phyloP scores from a whole-genome alignment of 257 asterid genomes.

The Solanum gracilifrons region DNA sequence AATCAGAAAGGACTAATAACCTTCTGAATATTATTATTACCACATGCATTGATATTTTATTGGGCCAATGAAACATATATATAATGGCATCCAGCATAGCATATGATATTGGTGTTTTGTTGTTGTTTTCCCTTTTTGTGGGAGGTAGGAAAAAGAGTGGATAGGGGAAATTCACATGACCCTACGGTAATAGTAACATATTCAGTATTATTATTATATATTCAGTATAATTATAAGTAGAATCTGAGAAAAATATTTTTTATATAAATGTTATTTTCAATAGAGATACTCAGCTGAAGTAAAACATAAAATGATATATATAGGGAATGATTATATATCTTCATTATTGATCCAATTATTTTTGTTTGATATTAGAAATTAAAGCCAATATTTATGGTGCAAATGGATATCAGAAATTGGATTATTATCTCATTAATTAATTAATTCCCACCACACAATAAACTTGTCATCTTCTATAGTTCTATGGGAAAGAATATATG shows the following conservation, averaged over 20 bases:
- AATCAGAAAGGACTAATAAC: background rate
- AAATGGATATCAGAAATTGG: constrained; percentile 9
- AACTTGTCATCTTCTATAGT: background rate
- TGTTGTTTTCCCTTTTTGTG: background rate
- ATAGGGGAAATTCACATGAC: background rate
- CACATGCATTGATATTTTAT: background rate
- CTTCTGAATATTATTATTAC: background rate
- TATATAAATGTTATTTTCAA: background rate
- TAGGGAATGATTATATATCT: background rate
- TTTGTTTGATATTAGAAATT: background rate
- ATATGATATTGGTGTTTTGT: background rate
- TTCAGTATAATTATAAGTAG: background rate
- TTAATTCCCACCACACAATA: background rate
- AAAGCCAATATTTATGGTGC: constrained; percentile 19
- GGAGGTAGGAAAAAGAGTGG: background rate
- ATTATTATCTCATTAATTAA: background rate
- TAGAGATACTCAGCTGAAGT: background rate
- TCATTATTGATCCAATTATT: constrained; percentile 2
- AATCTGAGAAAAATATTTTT: too few species aligned
- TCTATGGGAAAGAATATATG: background rate
- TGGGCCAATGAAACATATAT: background rate
- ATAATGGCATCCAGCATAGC: background rate
- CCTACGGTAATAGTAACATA: background rate
- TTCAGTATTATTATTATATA: background rate
- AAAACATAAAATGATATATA: background rate